Conservation (phyloP, 805 yeast genomes). For the Ogataea allantospora region DNA sequence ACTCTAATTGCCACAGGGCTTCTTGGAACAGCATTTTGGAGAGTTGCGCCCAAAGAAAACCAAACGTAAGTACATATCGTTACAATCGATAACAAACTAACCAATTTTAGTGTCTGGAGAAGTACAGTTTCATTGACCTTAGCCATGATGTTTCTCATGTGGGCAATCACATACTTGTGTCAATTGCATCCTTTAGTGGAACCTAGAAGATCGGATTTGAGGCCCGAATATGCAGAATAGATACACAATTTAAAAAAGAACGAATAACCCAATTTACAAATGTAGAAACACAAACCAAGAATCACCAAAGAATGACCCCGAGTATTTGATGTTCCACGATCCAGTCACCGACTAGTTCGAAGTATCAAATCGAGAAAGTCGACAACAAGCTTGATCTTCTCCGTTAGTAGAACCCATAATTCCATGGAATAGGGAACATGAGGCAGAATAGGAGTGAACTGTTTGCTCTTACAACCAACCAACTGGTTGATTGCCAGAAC, state of each 20-base stretch:
- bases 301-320: constrained; percentile 7
- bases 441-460: constrained; percentile 32
- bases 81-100: constrained; percentile 1
- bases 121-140: constrained; percentile 65
- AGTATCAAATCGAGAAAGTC: constrained; percentile 29
- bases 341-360: constrained; percentile 20
- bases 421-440: constrained; percentile 31
- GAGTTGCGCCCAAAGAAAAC: constrained; percentile 79
- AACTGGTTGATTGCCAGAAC: constrained; percentile 3
- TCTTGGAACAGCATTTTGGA: constrained; percentile 72
- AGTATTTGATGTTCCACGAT: constrained; percentile 24
- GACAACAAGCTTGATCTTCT: constrained; percentile 30
- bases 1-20: constrained; percentile 59
- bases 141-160: constrained; percentile 65
- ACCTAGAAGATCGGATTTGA: constrained; percentile 84
- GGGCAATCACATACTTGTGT: constrained; percentile 80
- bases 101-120: constrained; percentile 56
- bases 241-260: not conserved
- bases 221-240: constrained; percentile 66
- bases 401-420: constrained; percentile 34
- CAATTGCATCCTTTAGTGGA: constrained; percentile 90
- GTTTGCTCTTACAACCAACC: constrained; percentile 3
- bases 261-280: not conserved
- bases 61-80: constrained; percentile 49
- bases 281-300: constrained; percentile 11